Base-by-base conservation (phyloP, 345 rosid genomes). In the Erodium maritimum region DNA sequence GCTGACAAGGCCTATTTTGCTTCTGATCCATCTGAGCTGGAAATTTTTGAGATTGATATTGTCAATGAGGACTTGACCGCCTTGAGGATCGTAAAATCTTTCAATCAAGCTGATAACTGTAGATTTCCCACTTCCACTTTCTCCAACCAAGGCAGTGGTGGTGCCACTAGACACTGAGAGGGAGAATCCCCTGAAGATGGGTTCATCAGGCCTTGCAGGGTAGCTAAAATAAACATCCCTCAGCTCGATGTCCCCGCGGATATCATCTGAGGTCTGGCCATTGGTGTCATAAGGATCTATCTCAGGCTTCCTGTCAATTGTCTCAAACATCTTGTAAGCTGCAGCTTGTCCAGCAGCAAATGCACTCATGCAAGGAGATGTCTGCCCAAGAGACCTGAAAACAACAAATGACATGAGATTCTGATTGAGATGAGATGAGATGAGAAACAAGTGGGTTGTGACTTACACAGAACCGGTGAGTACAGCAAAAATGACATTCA, bases 101-200 rank as follows among this genome's bases (percentile, higher is more conserved):
- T 75, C 78, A 2, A 79, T 63, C 61, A 79, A 65, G 70, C 74
- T 70, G 25, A 75, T 68, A 0, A 68, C 71, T 0, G 83, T 79
- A 17, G 80, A 79, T 60, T 79, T 75, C 18, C 80, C 80, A 34
- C 80, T 75, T 57, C 83, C 83, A 66, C 80, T 79, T 34, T 75
- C 68, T 13, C 83, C 83, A 46, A 79, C 80, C 63, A 79, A 46
- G 42, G 83, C 83, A 45, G 72, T 66, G 21, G 72, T 75, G 1
- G 66, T 63, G 20, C 78, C 80, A 23, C 71, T 76, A 3, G 73
- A 68, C 18, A 79, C 76, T 4, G 58, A 73, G 17, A 75, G 73
- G 5, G 72, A 75, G 64, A 79, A 73, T 25, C 80, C 74, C 7
- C 22, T 33, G 48, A 79, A 73, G 45, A 79, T 71, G 19, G 60